Conservation (phyloP, 139 green algal genomes). For the Chloropicon primus region DNA sequence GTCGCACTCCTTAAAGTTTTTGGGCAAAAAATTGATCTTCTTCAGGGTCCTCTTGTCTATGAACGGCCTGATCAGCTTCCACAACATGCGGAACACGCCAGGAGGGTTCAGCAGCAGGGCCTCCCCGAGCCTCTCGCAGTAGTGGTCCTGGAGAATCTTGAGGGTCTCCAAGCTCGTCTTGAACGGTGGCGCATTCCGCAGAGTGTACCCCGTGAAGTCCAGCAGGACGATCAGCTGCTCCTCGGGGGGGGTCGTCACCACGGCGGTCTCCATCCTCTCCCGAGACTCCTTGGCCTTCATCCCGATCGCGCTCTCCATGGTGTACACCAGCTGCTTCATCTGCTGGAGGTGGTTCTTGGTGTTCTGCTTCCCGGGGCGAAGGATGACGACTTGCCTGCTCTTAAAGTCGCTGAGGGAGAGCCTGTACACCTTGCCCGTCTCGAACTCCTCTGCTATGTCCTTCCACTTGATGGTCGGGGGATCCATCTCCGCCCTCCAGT, state of each 20-base stretch:
- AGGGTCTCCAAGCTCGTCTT: constrained; percentile 32
- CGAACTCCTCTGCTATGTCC: constrained; percentile 33
- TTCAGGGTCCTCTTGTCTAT: background rate
- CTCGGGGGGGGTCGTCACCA: constrained; percentile 9
- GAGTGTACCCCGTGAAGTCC: constrained; percentile 51
- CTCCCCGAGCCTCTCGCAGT: constrained; percentile 59
- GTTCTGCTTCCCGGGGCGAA: constrained; percentile 57
- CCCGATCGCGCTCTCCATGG: constrained; percentile 44
- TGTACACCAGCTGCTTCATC: constrained; percentile 66
- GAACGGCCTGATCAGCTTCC: constrained; percentile 32
- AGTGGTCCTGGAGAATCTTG: constrained; percentile 60
- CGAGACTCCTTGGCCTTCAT: constrained; percentile 34
- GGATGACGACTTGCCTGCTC: constrained; percentile 51
- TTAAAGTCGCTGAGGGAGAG: constrained; percentile 37
- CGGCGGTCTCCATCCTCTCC: background rate
- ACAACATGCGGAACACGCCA: constrained; percentile 54
- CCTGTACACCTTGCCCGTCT: constrained; percentile 52
- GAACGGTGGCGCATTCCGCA: constrained; percentile 51
- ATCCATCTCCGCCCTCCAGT: background rate
- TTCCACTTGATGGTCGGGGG: constrained; percentile 34
- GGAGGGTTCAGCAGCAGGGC: constrained; percentile 58
- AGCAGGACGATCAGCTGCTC: constrained; percentile 23
- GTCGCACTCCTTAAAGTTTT: background rate
- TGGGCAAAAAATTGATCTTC: background rate
- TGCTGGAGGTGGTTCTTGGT: constrained; percentile 29